Evolutionary conservation across 2,329 filamentous ascomycete species (phyloP).

Genomic region (Hansfordia pulvinata): DNA sequence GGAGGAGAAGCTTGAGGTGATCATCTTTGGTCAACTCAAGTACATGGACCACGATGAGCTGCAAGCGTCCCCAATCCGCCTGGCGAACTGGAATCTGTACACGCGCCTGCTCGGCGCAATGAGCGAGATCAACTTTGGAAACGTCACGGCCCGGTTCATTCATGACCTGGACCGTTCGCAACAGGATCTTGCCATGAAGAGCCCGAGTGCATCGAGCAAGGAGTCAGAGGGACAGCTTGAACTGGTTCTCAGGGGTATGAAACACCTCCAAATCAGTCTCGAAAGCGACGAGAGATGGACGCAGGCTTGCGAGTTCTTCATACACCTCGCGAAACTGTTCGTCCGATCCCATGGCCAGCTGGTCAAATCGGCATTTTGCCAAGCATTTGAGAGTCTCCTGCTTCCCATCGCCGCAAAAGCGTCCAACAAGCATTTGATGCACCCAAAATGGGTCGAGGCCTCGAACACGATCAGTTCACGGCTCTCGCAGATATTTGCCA

Average conservation of each 20-base stretch:
- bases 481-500: constrained; percentile 72
- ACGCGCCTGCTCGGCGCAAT: constrained; percentile 88
- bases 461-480: constrained; percentile 66
- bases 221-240: constrained; percentile 74
- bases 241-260: constrained; percentile 81
- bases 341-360: constrained; percentile 73
- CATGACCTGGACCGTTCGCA: constrained; percentile 67
- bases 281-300: constrained; percentile 66
- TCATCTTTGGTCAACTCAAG: constrained; percentile 93
- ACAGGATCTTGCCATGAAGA: constrained; percentile 61
- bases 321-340: constrained; percentile 69
- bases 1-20: constrained; percentile 85
- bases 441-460: constrained; percentile 78
- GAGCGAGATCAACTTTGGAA: constrained; percentile 82
- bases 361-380: constrained; percentile 90
- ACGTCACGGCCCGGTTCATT: constrained; percentile 71
- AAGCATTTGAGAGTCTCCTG: constrained; percentile 75
- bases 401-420: constrained; percentile 77
- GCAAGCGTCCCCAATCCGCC: constrained; percentile 63
- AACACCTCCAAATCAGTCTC: constrained; percentile 67
- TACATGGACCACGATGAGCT: constrained; percentile 75
- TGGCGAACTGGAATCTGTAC: constrained; percentile 94
- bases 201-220: constrained; percentile 40
- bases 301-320: constrained; percentile 79
- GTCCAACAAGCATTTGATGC: constrained; percentile 59